phyloP scores from a whole-genome alignment of 2,329 filamentous ascomycete genomes.

The Cercospora sojina region DNA sequence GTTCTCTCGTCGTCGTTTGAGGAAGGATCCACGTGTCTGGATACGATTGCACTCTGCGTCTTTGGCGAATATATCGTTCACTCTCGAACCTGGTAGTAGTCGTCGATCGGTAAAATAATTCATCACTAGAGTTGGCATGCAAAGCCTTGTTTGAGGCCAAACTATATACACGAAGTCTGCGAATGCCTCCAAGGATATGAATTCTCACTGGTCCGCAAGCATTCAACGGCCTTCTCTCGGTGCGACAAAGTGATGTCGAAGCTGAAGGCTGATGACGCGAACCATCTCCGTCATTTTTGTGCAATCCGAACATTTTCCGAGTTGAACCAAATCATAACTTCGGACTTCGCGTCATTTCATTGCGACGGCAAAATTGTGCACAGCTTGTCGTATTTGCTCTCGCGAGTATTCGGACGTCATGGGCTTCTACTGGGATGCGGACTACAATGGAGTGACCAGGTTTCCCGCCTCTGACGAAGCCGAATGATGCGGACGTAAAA shows the following conservation, averaged over 20 bases:
- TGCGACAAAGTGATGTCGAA: background rate
- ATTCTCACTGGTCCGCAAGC: background rate
- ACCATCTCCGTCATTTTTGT: slow-evolving; percentile 1
- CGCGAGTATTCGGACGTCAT: background rate
- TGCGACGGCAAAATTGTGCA: background rate
- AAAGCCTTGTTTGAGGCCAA: background rate
- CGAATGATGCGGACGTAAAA: background rate
- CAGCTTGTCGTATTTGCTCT: background rate
- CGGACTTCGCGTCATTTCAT: slow-evolving; percentile 1
- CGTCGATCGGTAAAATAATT: background rate
- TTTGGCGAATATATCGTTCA: background rate
- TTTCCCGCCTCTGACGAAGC: background rate
- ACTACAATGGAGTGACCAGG: background rate
- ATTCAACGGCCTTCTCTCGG: slow-evolving; percentile 4
- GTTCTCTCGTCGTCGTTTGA: background rate
- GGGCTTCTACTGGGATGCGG: background rate
- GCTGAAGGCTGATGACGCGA: background rate
- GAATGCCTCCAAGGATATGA: background rate
- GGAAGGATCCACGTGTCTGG: background rate
- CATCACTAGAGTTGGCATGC: background rate
- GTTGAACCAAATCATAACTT: background rate
- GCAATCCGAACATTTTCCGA: slow-evolving; percentile 1
- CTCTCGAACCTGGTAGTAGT: background rate
- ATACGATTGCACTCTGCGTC: background rate
- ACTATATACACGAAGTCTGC: background rate